Conservation (phyloP, 345 rosid genomes). For the Dipteronia dyeriana region DNA sequence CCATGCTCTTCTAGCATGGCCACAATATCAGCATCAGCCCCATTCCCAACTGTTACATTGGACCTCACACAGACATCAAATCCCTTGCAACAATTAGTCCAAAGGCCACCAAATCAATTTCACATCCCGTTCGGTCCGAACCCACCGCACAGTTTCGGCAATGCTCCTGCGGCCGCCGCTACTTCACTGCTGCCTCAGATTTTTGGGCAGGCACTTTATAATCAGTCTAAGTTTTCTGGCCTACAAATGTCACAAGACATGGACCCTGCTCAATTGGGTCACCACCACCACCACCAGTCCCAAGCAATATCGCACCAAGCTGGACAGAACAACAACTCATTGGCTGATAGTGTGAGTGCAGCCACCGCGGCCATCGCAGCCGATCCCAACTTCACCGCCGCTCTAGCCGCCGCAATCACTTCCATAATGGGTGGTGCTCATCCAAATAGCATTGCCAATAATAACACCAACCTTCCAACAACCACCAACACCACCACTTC, state of each 20-base stretch:
- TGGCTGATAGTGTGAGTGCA: constrained; percentile 41
- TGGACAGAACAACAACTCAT: constrained; percentile 31
- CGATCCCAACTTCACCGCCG: constrained; percentile 70
- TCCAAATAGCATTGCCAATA: constrained; percentile 21
- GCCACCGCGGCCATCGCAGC: constrained; percentile 54
- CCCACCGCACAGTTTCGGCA: constrained; percentile 28
- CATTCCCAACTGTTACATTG: constrained; percentile 90
- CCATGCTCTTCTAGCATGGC: constrained; percentile 98
- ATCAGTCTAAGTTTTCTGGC: constrained; percentile 67
- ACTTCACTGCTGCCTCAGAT: constrained; percentile 56
- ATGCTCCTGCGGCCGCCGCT: constrained; percentile 12
- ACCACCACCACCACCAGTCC: constrained; percentile 15
- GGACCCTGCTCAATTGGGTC: constrained; percentile 33
- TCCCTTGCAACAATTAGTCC: constrained; percentile 36
- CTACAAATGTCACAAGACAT: constrained; percentile 57
- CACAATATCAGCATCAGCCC: constrained; percentile 93
- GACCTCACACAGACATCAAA: constrained; percentile 67
- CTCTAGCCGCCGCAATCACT: constrained; percentile 65
- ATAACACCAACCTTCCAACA: constrained; percentile 18
- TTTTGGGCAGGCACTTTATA: constrained; percentile 57
- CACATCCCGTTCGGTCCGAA: constrained; percentile 46
- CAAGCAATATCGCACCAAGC: constrained; percentile 18
- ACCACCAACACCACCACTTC: not conserved
- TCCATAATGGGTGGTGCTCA: constrained; percentile 51
- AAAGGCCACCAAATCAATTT: constrained; percentile 39